These are phyloP conservation scores for Nadsonia starkeyi-henricii DNA, from an alignment of 1,139 yeast species.

Conservation along the genomic window DNA sequence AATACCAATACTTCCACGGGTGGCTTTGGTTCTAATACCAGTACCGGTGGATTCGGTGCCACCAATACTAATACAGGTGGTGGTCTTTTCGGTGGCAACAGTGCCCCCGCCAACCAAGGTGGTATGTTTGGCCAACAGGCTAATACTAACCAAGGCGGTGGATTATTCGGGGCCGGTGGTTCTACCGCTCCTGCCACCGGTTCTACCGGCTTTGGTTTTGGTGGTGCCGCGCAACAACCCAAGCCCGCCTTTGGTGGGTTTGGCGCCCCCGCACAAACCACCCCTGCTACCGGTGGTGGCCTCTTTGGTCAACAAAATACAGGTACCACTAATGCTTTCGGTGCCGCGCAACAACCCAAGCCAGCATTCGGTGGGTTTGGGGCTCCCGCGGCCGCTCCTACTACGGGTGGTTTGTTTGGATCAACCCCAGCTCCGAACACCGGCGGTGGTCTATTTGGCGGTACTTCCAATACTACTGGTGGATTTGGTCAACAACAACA, in stretches of 20 bases:
- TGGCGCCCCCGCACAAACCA: conserved; percentile 1
- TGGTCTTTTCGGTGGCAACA: conserved; percentile 19
- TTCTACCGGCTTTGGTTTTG: conserved; percentile 9
- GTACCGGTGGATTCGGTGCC: conserved; percentile 20
- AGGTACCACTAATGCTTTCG: conserved; percentile 8
- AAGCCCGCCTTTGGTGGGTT: conserved; percentile 8
- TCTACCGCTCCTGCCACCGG: conserved; percentile 4
- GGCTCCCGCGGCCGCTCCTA: conserved; percentile 3
- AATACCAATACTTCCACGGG: conserved; percentile 12
- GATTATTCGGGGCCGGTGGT: conserved; percentile 16
- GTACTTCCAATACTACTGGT: conserved; percentile 14
- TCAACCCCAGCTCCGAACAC: conserved; percentile 9
- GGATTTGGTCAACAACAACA: conserved; percentile 10
- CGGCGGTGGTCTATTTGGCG: conserved; percentile 21
- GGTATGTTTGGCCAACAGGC: conserved; percentile 14
- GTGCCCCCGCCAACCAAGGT: conserved; percentile 20
- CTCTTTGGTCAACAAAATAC: conserved; percentile 10
- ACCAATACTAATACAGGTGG: conserved; percentile 17
- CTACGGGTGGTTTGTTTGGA: conserved; percentile 20
- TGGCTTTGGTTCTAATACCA: conserved; percentile 18
- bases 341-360: conserved; percentile 7
- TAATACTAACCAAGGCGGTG: conserved; percentile 16
- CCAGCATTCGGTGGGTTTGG: conserved; percentile 10
- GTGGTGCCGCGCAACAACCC: conserved; percentile 2
- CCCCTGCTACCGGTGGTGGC: conserved; percentile 6